Evolutionary conservation across 345 rosid species (phyloP), one percentile per base, ranked within the genome.

Genomic region (Brassica juncea): DNA sequence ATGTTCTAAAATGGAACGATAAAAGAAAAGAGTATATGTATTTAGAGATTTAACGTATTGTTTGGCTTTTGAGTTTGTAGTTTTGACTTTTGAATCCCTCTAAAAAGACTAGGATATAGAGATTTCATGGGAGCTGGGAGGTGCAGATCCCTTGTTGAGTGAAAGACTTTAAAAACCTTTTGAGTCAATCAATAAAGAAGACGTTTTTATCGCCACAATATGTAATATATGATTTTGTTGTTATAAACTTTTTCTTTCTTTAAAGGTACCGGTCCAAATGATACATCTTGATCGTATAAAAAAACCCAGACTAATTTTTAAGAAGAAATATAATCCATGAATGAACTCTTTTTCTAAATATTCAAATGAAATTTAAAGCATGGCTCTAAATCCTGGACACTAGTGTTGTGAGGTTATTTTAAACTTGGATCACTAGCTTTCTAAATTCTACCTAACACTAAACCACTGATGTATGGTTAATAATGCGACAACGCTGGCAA

Each of bases 141-240:
- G 70, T 62, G 31, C 37, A 80, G 4, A 69, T 39, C 30, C 80
- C 42, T 70, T 31, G 27, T 75, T 80, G 63, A 55, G 76, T 55
- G 57, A 65, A 81, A 61, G 65, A 39, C 31, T 28, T 25, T 19
- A 14, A 42, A 44, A 62, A 44, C 25, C 63, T 74, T 79, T 68
- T 4, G 21, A 61, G 47, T 23, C 74, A 67, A 59, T 7, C n/a
- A 61, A 65, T 23, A 63, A 67, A 59, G 32, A 28, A 14, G 68
- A 47, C 11, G 11, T 31, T 80, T 75, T 71, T 63, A 67, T 70
- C 74, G 47, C 21, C 66, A 69, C 54, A 39, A 64, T 75, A 80
- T 70, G 76, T 70, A 70, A 63, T 70, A 70, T 74, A 70, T 74
- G 57, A 35, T 80, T 68, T 80, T 69, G 75, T 64, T 68, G 71